Percentiles rank a stretch among this genome's conserved stretches.
phyloP scores from a whole-genome alignment of 305 asterid species.

The Rubia tinctorum region DNA sequence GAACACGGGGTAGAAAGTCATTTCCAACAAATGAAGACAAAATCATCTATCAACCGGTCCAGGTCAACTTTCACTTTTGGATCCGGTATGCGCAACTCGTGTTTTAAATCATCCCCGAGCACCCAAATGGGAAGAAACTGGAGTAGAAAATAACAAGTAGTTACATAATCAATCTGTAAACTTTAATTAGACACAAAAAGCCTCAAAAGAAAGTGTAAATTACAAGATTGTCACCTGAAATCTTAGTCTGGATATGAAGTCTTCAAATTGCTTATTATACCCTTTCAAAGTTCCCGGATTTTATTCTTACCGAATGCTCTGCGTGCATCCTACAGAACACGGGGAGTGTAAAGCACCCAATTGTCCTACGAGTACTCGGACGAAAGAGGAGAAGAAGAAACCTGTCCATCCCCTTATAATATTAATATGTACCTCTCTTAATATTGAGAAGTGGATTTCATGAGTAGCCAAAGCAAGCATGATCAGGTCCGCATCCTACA shows the following conservation, averaged over 20 bases:
- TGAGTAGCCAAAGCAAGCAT: constrained; percentile 60
- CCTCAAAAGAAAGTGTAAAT: not conserved
- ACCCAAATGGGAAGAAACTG: constrained; percentile 54
- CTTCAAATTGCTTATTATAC: constrained; percentile 24
- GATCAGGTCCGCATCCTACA: constrained; percentile 63
- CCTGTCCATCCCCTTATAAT: not conserved
- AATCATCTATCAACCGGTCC: constrained; percentile 57
- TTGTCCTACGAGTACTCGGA: not conserved
- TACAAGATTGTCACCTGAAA: constrained; percentile 40
- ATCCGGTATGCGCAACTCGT: too few relatives aligned
- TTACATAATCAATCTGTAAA: not conserved
- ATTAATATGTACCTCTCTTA: constrained; percentile 55
- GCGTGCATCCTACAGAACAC: constrained; percentile 29
- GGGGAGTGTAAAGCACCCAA: constrained; percentile 1
- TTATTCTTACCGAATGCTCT: constrained; percentile 19
- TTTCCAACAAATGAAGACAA: constrained; percentile 58
- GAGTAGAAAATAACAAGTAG: constrained; percentile 16
- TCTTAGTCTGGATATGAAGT: constrained; percentile 32
- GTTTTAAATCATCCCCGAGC: constrained; percentile 54
- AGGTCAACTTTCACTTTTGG: constrained; percentile 33
- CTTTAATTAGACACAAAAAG: not conserved
- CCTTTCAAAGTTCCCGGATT: constrained; percentile 13
- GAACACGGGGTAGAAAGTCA: too few relatives aligned
- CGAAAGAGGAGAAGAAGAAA: not conserved
- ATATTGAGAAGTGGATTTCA: constrained; percentile 54